Base-by-base conservation (phyloP, 1,139 yeast genomes). In the Yamadazyma pseudoaaseri region DNA sequence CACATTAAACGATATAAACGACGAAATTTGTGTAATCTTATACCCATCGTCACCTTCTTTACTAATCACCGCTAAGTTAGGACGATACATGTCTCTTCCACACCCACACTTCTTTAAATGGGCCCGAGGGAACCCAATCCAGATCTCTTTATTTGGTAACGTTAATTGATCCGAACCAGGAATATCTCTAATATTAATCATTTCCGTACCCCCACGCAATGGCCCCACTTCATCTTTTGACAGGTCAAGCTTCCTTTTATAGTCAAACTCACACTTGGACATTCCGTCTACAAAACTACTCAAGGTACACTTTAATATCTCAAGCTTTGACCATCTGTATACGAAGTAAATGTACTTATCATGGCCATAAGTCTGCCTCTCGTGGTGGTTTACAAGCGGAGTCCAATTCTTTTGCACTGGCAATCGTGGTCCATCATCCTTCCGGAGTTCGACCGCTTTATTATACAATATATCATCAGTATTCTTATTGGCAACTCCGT, bases 61-160 rank as follows among this genome's bases (percentile, higher is more conserved):
- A n/a, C 65, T 47, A 6, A 74, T 42, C 10, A 67, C 56, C 17
- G 70, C 60, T 38, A 66, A 36, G 32, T 65, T 63, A 5, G 80
- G 79, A 35, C 79, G 59, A 45, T 73, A 72, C 50, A 66, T 59
- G 25, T 55, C 58, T n/a, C 47, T 49, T 13, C 76, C 73, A 51
- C 79, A 73, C 1, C 76, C 76, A 54, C 79, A 73, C 2, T 52
- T 43, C 23, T 56, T 56, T 10, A 73, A 45, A 44, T 72, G 76
- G 3, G 75, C 64, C 36, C 76, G 59, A 1, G 74, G 73, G 42
- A 73, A 68, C 0, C 76, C 76, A 12, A 73, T 49, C 78, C 77
- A 75, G 41, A 72, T 59, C 40, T 73, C 73, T 30, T 65, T 54
- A 12, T 58, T 58, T 3, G 57, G 49, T 6, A 60, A 33, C 9